These are phyloP conservation scores for Balakata baccata DNA, from an alignment of 345 rosid genomes.

Conservation along the genomic window DNA sequence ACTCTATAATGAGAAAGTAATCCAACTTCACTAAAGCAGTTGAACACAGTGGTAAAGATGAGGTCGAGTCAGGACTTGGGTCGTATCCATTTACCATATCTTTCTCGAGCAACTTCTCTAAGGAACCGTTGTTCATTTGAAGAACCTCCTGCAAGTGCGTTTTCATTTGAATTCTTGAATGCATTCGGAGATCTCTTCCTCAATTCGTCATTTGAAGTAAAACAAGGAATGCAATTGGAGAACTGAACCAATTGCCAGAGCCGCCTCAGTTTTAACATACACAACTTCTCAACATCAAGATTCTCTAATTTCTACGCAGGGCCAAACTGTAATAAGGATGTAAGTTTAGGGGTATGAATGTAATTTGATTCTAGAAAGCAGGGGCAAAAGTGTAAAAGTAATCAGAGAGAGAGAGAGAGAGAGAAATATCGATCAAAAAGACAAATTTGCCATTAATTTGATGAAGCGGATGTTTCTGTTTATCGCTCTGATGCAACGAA, in stretches of 20 bases:
- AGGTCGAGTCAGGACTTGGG: constrained; percentile 66
- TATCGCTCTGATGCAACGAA: not conserved
- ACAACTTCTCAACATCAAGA: constrained; percentile 65
- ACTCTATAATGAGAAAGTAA: constrained; percentile 61
- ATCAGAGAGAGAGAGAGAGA: not conserved
- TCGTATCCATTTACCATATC: constrained; percentile 51
- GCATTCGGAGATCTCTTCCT: constrained; percentile 39
- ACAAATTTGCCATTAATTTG: not conserved
- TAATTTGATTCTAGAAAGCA: too few relatives aligned
- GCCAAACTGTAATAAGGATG: too few relatives aligned
- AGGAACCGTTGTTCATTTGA: constrained; percentile 44
- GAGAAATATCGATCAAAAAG: too few relatives aligned
- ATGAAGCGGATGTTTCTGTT: not conserved
- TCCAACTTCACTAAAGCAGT: constrained; percentile 46
- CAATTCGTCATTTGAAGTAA: constrained; percentile 59
- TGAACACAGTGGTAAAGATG: constrained; percentile 52
- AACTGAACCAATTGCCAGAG: constrained; percentile 81
- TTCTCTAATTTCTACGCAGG: constrained; percentile 15
- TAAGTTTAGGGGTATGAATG: too few relatives aligned
- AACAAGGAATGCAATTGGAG: constrained; percentile 74
- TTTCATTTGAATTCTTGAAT: constrained; percentile 43
- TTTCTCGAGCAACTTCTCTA: constrained; percentile 60
- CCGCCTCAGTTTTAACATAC: constrained; percentile 95
- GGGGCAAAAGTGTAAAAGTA: not conserved
- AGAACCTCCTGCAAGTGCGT: constrained; percentile 46